Percentiles rank a stretch among this genome's conserved stretches.
Evolutionary conservation across 257 asterid genomes (phyloP).

Genomic region (Echium plantagineum): DNA sequence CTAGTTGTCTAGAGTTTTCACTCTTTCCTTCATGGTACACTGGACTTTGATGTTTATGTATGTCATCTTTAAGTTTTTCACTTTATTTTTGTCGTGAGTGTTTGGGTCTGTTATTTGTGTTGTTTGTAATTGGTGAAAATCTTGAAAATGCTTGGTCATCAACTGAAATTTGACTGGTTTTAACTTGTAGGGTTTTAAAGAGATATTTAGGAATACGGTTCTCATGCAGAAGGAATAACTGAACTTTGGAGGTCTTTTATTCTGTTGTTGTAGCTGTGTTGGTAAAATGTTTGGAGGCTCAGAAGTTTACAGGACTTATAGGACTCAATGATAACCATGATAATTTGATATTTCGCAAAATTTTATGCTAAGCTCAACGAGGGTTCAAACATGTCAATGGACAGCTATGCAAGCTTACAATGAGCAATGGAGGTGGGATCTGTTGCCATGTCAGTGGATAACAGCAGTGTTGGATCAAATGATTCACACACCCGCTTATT

Average conservation of each 20-base stretch:
- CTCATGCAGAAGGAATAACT: constrained; percentile 31
- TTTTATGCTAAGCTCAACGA: constrained; percentile 82
- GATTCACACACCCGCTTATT: constrained; percentile 77
- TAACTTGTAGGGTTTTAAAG: constrained; percentile 16
- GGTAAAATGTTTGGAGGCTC: constrained; percentile 74
- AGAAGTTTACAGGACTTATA: constrained; percentile 66
- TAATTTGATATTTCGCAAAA: constrained; percentile 57
- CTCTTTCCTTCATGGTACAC: too few species aligned
- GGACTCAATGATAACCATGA: constrained; percentile 72
- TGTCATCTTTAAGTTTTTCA: neutral
- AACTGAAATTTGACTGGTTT: neutral
- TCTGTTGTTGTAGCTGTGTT: constrained; percentile 2
- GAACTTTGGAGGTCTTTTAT: constrained; percentile 14
- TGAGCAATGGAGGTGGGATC: constrained; percentile 96
- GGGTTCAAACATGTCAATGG: constrained; percentile 84
- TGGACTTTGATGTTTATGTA: too few species aligned
- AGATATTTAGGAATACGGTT: constrained; percentile 19
- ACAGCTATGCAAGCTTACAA: constrained; percentile 80
- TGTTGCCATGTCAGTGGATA: constrained; percentile 81
- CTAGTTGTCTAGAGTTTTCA: too few species aligned
- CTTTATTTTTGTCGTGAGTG: neutral
- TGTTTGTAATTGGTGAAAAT: neutral
- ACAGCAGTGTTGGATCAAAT: constrained; percentile 87
- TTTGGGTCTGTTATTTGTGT: neutral
- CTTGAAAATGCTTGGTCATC: neutral